A percentile compares a stretch with the other conserved stretches of the same genome.
Conservation (phyloP, 345 rosid genomes). For the Acer yangbiense region DNA sequence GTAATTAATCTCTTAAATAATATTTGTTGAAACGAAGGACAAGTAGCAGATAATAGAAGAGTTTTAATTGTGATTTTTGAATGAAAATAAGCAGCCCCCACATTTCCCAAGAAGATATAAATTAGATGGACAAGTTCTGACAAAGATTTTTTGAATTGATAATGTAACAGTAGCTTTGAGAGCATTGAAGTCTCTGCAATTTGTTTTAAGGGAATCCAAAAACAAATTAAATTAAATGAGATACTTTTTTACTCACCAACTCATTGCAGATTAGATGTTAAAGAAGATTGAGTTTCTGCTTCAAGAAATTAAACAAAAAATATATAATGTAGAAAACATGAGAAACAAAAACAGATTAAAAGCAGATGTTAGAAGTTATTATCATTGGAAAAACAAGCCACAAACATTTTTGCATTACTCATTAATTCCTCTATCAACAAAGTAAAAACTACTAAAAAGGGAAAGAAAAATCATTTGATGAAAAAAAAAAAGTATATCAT, state of each 20-base stretch:
- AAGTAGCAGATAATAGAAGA: too few relatives aligned
- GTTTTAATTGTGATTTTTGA: neutral
- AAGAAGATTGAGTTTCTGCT: neutral
- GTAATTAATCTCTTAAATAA: too few relatives aligned
- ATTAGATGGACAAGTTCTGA: slow-evolving; percentile 26
- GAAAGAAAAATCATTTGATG: neutral
- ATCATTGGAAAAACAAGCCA: slow-evolving; percentile 2
- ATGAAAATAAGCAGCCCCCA: neutral
- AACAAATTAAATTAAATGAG: neutral
- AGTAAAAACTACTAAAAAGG: neutral
- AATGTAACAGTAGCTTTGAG: slow-evolving; percentile 25
- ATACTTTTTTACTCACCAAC: neutral
- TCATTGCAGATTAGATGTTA: neutral
- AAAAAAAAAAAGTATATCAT: neutral
- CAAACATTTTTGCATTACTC: slow-evolving; percentile 17
- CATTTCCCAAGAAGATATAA: slow-evolving; percentile 37
- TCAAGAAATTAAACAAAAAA: slow-evolving; percentile 1
- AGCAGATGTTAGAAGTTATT: neutral
- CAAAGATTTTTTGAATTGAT: slow-evolving; percentile 23
- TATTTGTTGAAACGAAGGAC: too few relatives aligned
- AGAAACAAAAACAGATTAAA: neutral
- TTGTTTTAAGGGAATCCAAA: slow-evolving; percentile 19
- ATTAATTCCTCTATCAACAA: slow-evolving; percentile 17
- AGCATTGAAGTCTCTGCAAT: slow-evolving; percentile 34
- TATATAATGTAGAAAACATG: neutral